Evolutionary conservation across 108 stramenopile species (phyloP).

Genomic region (Fragilaria crotonensis): DNA sequence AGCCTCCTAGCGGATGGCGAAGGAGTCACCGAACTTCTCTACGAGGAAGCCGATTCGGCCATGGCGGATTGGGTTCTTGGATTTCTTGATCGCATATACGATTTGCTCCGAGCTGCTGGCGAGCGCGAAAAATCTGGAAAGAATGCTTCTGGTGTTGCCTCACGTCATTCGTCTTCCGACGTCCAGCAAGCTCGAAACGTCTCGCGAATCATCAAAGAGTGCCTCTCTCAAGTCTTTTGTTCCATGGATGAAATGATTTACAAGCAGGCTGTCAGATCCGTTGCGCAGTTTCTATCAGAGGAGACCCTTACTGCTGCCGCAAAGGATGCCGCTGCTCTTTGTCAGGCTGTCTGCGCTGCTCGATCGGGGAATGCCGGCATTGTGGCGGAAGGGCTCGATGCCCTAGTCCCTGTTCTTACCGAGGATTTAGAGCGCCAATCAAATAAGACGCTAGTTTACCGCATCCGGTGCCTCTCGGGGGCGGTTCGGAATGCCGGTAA

Average conservation of each 20-base stretch:
- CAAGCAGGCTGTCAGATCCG: slow-evolving; percentile 48
- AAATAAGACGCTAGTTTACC: slow-evolving; percentile 65
- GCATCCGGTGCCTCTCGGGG: slow-evolving; percentile 72
- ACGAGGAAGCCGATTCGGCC: slow-evolving; percentile 59
- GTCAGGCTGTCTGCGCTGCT: slow-evolving; percentile 65
- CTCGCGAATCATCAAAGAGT: slow-evolving; percentile 71
- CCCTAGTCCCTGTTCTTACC: slow-evolving; percentile 55
- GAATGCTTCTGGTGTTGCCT: slow-evolving; percentile 52
- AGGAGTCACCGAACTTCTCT: slow-evolving; percentile 18
- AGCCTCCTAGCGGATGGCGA: slow-evolving; percentile 18
- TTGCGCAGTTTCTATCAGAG: slow-evolving; percentile 56
- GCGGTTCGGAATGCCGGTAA: slow-evolving; percentile 63
- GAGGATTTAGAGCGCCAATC: slow-evolving; percentile 62
- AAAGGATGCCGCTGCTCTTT: slow-evolving; percentile 71
- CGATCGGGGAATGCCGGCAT: slow-evolving; percentile 15
- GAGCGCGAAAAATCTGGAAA: slow-evolving; percentile 79
- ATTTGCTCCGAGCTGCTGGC: slow-evolving; percentile 65
- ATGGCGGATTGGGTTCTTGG: slow-evolving; percentile 75
- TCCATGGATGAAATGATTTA: slow-evolving; percentile 68
- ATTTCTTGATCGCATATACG: slow-evolving; percentile 81
- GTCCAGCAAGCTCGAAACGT: slow-evolving; percentile 72
- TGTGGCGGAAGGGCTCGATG: slow-evolving; percentile 58
- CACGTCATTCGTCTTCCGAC: slow-evolving; percentile 67
- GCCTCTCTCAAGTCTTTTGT: slow-evolving; percentile 65
- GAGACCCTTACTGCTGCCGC: slow-evolving; percentile 73